These are phyloP conservation scores for Cadophora malorum DNA, from an alignment of 2,329 filamentous ascomycete genomes.

Conservation along the genomic window DNA sequence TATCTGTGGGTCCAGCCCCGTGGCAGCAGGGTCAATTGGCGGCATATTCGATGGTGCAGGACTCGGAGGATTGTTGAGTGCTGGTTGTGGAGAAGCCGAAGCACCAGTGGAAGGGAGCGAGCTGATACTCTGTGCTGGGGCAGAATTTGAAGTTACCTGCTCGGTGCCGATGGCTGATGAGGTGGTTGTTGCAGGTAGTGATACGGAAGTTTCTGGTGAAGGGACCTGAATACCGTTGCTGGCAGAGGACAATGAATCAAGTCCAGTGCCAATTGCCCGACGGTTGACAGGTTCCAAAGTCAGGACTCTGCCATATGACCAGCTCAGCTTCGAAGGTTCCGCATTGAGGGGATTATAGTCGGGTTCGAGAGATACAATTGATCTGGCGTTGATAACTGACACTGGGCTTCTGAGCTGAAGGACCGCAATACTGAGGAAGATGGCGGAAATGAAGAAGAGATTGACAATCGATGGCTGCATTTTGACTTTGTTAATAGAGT, in stretches of 20 bases:
- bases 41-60: no score
- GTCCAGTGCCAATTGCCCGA: not conserved
- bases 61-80: no score
- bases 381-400: not conserved
- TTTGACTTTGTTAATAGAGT: not conserved
- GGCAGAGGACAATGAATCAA: not conserved
- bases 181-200: not conserved
- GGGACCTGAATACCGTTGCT: not conserved
- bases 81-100: not conserved
- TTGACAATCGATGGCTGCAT: not conserved
- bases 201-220: not conserved
- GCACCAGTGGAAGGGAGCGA: no score
- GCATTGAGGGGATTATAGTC: not conserved
- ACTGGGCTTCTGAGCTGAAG: not conserved
- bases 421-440: not conserved
- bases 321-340: not conserved
- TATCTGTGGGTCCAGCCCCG: not conserved
- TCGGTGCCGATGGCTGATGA: not conserved
- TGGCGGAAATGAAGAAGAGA: not conserved
- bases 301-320: not conserved
- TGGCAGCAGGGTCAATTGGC: not conserved
- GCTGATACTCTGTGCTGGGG: no score
- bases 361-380: not conserved
- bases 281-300: not conserved
- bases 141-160: not conserved